Percentiles rank a stretch among this genome's conserved stretches.
Conservation (phyloP, 177 flowering plant genomes). For the Vitis hybrid region DNA sequence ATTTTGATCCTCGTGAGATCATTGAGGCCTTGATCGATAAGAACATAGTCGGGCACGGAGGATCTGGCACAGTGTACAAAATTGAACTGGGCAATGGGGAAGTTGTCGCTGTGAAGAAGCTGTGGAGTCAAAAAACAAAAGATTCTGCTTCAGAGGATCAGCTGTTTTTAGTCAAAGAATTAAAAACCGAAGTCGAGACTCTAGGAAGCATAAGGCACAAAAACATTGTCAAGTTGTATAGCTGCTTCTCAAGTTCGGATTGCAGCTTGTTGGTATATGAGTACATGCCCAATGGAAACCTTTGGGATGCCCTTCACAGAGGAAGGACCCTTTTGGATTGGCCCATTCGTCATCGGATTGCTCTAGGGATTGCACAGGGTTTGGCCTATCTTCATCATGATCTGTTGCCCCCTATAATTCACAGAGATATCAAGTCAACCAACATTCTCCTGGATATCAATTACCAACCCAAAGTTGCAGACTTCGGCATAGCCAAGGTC, state of each 20-base stretch:
- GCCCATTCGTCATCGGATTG: slow-evolving; percentile 82
- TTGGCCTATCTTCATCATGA: slow-evolving; percentile 95
- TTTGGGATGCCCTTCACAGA: slow-evolving; percentile 84
- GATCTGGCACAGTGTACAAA: slow-evolving; percentile 81
- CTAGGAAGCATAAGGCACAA: slow-evolving; percentile 89
- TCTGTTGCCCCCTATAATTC: slow-evolving; percentile 72
- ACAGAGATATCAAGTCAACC: slow-evolving; percentile 90
- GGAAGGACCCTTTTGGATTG: slow-evolving; percentile 64
- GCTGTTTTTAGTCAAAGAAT: slow-evolving; percentile 50
- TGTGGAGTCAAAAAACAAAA: slow-evolving; percentile 56
- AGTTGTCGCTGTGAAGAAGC: slow-evolving; percentile 76
- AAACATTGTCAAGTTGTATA: slow-evolving; percentile 84
- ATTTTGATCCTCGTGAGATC: slow-evolving; percentile 70
- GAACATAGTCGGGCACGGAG: slow-evolving; percentile 87
- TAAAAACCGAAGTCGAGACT: slow-evolving; percentile 87
- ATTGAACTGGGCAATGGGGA: slow-evolving; percentile 63
- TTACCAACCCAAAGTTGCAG: slow-evolving; percentile 87
- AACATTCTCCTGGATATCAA: slow-evolving; percentile 79
- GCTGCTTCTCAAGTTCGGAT: slow-evolving; percentile 71
- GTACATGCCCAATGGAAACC: slow-evolving; percentile 93
- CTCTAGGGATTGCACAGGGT: slow-evolving; percentile 88
- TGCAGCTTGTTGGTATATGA: slow-evolving; percentile 80
- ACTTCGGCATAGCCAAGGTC: slow-evolving; percentile 94
- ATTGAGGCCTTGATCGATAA: slow-evolving; percentile 66
- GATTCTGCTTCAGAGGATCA: slow-evolving; percentile 48